Evolutionary conservation across 2,329 filamentous ascomycete genomes (phyloP).

Genomic region (Hymenotorrendiella dingleyae): DNA sequence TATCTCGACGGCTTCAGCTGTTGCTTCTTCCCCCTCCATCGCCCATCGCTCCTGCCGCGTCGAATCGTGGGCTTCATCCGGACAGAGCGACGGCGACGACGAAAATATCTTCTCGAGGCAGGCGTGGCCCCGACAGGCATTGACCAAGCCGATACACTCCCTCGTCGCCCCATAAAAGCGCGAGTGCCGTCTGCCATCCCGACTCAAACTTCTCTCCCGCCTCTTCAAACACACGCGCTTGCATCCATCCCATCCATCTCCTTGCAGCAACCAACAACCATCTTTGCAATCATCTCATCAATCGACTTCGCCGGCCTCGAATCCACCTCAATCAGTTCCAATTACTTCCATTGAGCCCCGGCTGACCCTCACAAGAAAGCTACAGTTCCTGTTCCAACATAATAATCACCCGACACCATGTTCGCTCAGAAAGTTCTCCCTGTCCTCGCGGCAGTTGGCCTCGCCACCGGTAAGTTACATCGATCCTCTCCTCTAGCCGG

Average conservation of each 20-base stretch:
- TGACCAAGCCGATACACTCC: no score
- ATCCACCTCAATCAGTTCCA: conserved; percentile 15
- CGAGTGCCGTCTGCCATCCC: conserved; percentile 4
- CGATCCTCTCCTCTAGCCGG: background rate
- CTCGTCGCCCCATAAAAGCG: conserved; percentile 1
- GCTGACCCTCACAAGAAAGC: conserved; percentile 8
- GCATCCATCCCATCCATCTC: conserved; percentile 10
- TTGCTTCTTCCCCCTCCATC: background rate
- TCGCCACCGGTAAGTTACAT: conserved; percentile 26
- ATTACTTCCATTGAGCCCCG: conserved; percentile 13
- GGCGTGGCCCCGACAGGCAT: no score
- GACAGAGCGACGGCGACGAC: no score
- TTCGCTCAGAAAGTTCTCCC: conserved; percentile 21
- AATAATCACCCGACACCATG: conserved; percentile 20
- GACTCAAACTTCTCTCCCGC: conserved; percentile 4
- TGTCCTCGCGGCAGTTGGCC: conserved; percentile 18
- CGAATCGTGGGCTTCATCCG: background rate
- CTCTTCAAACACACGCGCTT: conserved; percentile 11
- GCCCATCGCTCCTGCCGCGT: background rate
- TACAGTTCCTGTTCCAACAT: conserved; percentile 22
- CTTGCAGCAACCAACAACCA: conserved; percentile 6
- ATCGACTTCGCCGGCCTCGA: conserved; percentile 15
- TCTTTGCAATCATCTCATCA: conserved; percentile 10
- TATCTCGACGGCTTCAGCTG: background rate
- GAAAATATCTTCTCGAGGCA: no score